Evolutionary conservation across 257 asterid genomes (phyloP).

Genomic region (Rhazya stricta): DNA sequence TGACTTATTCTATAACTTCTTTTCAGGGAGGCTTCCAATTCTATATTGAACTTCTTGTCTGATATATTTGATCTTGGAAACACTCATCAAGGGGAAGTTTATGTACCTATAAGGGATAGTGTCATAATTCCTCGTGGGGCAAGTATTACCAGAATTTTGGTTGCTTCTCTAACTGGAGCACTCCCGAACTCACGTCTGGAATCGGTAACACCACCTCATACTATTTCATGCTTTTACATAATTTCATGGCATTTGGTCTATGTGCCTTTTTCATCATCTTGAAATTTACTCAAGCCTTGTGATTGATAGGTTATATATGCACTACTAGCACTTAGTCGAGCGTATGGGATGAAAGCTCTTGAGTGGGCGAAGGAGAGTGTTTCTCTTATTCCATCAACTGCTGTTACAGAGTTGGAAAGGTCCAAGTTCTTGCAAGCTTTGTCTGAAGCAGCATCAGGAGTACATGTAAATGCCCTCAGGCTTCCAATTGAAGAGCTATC

Average conservation of each 20-base stretch:
- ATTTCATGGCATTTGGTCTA: neutral
- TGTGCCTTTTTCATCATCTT: neutral
- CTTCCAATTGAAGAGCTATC: constrained; percentile 84
- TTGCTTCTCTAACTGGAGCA: constrained; percentile 91
- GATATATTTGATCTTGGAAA: constrained; percentile 79
- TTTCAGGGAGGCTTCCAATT: constrained; percentile 93
- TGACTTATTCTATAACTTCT: neutral
- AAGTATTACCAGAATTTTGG: constrained; percentile 61
- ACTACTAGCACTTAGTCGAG: constrained; percentile 66
- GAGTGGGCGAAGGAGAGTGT: constrained; percentile 82
- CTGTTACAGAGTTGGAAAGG: constrained; percentile 71
- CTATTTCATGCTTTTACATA: constrained; percentile 4
- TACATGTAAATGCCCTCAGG: constrained; percentile 49
- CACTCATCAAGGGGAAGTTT: constrained; percentile 60
- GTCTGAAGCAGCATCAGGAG: constrained; percentile 62
- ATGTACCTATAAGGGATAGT: constrained; percentile 61
- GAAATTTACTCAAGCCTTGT: neutral
- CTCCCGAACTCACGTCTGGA: constrained; percentile 90
- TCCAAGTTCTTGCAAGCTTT: constrained; percentile 75
- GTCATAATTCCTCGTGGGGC: constrained; percentile 80
- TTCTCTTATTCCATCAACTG: constrained; percentile 76
- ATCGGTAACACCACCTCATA: constrained; percentile 45
- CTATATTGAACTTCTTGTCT: constrained; percentile 71
- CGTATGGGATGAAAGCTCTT: constrained; percentile 62
- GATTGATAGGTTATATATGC: constrained; percentile 63